These are phyloP conservation scores for Arthrobotrys iridis DNA, from an alignment of 2,329 filamentous ascomycete genomes.

Conservation along the genomic window DNA sequence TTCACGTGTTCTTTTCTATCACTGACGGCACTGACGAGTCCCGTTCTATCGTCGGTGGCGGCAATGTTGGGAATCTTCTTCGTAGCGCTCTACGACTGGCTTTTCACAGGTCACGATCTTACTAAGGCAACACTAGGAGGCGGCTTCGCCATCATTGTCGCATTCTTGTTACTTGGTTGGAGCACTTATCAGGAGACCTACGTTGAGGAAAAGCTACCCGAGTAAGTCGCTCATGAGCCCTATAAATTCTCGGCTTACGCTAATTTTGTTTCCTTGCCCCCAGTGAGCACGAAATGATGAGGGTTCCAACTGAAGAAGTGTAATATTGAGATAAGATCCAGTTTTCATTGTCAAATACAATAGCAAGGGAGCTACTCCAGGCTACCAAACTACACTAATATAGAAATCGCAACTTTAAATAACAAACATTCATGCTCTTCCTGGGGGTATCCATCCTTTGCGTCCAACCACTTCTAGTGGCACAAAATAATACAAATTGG, in stretches of 20 bases:
- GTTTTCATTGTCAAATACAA: not conserved
- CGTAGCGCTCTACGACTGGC: constrained; percentile 45
- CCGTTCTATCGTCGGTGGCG: constrained; percentile 46
- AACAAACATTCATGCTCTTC: not conserved
- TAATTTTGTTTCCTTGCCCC: not conserved
- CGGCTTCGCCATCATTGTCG: constrained; percentile 41
- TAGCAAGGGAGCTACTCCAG: not conserved
- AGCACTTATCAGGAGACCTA: constrained; percentile 50
- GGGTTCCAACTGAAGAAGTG: constrained; percentile 31
- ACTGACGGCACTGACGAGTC: constrained; percentile 44
- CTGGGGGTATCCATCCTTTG: constrained; percentile 32
- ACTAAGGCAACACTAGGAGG: constrained; percentile 37
- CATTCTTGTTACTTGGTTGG: constrained; percentile 45
- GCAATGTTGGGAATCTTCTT: constrained; percentile 51
- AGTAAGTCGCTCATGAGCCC: constrained; percentile 10
- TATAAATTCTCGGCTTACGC: not conserved
- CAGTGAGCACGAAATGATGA: constrained; percentile 31
- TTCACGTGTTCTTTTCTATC: constrained; percentile 44
- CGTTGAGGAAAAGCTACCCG: not conserved
- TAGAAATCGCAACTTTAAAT: not conserved
- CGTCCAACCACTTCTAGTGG: constrained; percentile 7
- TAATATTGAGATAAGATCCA: not conserved
- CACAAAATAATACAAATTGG: constrained; percentile 7
- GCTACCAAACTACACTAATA: not conserved
- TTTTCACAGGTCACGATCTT: constrained; percentile 35